phyloP scores from a whole-genome alignment of 306 rosid genomes.

The Sindora glabra region DNA sequence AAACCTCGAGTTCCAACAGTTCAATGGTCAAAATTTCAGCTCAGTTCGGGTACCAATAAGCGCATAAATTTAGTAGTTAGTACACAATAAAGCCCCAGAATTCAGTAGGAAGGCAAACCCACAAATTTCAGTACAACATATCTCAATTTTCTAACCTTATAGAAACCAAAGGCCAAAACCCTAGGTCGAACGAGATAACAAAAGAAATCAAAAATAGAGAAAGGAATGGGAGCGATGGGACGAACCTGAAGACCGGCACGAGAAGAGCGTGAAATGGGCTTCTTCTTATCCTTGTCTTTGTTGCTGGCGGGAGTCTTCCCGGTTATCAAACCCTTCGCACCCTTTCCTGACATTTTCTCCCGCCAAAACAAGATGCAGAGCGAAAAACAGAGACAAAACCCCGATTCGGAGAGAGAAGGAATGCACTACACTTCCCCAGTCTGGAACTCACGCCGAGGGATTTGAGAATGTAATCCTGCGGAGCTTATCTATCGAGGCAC shows the following conservation, averaged over 20 bases:
- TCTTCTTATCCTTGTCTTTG: constrained; percentile 75
- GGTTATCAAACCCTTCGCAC: constrained; percentile 66
- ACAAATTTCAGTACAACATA: not conserved
- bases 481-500: too few relatives aligned
- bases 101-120: not conserved
- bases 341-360: constrained; percentile 72
- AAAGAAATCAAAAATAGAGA: not conserved
- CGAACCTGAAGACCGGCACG: constrained; percentile 79
- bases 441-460: not conserved
- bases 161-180: not conserved
- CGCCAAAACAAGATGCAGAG: constrained; percentile 21
- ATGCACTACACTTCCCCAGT: too few relatives aligned
- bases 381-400: not conserved
- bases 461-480: too few relatives aligned
- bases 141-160: not conserved
- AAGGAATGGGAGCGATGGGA: not conserved
- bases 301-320: constrained; percentile 47
- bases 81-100: not conserved
- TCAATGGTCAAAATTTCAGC: not conserved
- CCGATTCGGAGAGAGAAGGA: not conserved
- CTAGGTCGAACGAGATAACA: not conserved
- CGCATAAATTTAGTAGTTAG: too few relatives aligned
- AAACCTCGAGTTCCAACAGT: not conserved
- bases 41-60: not conserved
- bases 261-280: constrained; percentile 70